phyloP scores from a whole-genome alignment of 2,329 filamentous ascomycete genomes.

The Trematosphaeria pertusa region DNA sequence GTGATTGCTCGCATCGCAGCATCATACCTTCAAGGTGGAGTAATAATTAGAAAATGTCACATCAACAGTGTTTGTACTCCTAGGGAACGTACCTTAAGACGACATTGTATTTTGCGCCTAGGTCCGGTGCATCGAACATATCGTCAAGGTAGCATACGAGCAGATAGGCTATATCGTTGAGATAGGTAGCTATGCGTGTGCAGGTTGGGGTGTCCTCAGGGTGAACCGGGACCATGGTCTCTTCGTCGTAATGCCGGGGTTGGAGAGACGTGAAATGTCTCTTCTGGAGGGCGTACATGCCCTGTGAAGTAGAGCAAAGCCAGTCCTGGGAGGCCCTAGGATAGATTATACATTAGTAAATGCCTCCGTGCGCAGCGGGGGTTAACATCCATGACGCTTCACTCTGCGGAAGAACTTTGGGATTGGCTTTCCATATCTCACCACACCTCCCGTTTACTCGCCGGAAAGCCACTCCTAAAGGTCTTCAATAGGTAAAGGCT shows the following conservation, averaged over 20 bases:
- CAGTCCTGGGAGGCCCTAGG: constrained; percentile 54
- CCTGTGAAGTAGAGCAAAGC: constrained; percentile 51
- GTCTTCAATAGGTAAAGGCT: too few relatives aligned
- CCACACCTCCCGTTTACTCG: too few relatives aligned
- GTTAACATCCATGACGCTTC: too few relatives aligned
- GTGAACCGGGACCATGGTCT: constrained; percentile 32
- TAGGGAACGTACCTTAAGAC: constrained; percentile 50
- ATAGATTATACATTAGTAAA: too few relatives aligned
- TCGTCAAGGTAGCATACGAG: constrained; percentile 50
- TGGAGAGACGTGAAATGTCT: constrained; percentile 44
- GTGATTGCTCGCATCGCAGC: constrained; percentile 45
- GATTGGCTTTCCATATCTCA: too few relatives aligned
- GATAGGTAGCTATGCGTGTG: constrained; percentile 29
- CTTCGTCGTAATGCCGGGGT: constrained; percentile 48
- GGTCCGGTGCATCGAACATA: constrained; percentile 41
- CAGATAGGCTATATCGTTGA: constrained; percentile 48
- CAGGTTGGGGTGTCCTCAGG: constrained; percentile 38
- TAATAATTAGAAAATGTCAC: too few relatives aligned
- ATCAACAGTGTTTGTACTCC: too few relatives aligned
- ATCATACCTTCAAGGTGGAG: too few relatives aligned
- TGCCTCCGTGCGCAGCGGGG: too few relatives aligned
- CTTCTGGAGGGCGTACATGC: constrained; percentile 47
- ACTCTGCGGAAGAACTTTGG: too few relatives aligned
- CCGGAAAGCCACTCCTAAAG: too few relatives aligned
- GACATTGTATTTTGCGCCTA: constrained; percentile 48